Evolutionary conservation across 2,329 filamentous ascomycete genomes (phyloP).

Genomic region (Diaporthe velutina): DNA sequence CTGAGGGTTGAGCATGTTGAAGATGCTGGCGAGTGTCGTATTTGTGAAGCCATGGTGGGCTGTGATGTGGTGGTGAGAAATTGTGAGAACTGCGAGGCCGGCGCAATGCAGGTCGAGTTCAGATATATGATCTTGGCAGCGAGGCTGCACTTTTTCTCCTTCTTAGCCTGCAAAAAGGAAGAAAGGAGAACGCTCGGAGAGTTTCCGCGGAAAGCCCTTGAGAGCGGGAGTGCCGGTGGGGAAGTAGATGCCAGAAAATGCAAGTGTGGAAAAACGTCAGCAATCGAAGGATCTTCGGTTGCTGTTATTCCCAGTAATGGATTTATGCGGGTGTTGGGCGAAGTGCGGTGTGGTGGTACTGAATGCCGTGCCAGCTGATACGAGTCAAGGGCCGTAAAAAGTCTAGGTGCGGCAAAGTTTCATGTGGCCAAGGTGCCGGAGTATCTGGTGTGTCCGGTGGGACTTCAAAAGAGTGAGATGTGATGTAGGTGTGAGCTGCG

Average conservation of each 20-base stretch:
- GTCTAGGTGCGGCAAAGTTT: conserved; percentile 28
- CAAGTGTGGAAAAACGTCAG: conserved; percentile 40
- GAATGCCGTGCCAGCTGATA: conserved; percentile 25
- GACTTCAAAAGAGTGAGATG: conserved; percentile 18
- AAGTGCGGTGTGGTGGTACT: conserved; percentile 13
- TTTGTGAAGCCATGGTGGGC: conserved; percentile 60
- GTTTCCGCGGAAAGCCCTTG: conserved; percentile 32
- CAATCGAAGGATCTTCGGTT: conserved; percentile 31
- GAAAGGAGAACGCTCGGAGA: conserved; percentile 38
- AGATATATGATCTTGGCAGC: conserved; percentile 40
- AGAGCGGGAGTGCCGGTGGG: conserved; percentile 36
- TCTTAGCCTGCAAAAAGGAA: conserved; percentile 36
- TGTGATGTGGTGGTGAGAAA: conserved; percentile 43
- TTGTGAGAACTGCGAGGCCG: not conserved
- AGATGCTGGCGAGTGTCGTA: conserved; percentile 9
- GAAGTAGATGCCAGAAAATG: conserved; percentile 28
- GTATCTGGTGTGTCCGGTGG: conserved; percentile 20
- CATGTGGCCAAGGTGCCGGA: conserved; percentile 16
- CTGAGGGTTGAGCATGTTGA: conserved; percentile 53
- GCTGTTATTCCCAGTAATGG: conserved; percentile 31
- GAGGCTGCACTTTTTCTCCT: conserved; percentile 45
- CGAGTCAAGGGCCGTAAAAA: conserved; percentile 29
- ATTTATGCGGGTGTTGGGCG: conserved; percentile 32
- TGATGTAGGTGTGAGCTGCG: conserved; percentile 25
- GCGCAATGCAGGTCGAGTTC: conserved; percentile 41